These are phyloP conservation scores for Drechslerella coelobrocha DNA, from an alignment of 2,329 filamentous ascomycete species.

Conservation along the genomic window DNA sequence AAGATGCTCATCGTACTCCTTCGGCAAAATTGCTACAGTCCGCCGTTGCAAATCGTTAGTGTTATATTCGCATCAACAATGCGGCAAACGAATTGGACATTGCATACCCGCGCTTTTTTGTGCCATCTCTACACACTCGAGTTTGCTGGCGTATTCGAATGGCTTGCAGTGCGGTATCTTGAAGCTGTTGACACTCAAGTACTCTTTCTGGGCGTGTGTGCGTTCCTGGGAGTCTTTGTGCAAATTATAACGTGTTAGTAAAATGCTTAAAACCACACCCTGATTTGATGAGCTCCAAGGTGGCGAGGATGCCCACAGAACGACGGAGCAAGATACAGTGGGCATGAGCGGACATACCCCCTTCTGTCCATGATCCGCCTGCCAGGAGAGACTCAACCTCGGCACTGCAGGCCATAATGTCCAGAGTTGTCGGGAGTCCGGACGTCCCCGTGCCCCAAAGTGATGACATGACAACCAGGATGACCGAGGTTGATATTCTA, in stretches of 20 bases:
- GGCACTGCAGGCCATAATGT: conserved; percentile 23
- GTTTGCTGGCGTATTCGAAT: conserved; percentile 16
- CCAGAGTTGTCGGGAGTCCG: conserved; percentile 6
- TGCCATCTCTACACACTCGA: conserved; percentile 12
- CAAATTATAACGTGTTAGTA: no score
- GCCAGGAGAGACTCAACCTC: conserved; percentile 25
- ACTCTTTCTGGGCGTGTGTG: conserved; percentile 14
- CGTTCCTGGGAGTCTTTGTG: conserved; percentile 12
- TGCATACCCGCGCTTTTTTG: conserved; percentile 14
- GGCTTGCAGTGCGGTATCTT: conserved; percentile 15
- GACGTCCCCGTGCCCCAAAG: conserved; percentile 9
- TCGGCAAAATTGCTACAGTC: conserved; percentile 9
- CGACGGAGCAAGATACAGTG: no score
- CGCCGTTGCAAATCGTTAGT: background rate
- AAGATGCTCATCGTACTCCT: conserved; percentile 29
- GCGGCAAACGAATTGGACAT: background rate
- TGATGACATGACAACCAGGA: conserved; percentile 6
- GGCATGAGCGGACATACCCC: no score
- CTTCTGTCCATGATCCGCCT: conserved; percentile 15
- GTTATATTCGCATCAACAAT: background rate
- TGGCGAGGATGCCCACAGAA: no score
- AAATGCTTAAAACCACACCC: conserved; percentile 1
- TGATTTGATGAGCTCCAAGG: no score
- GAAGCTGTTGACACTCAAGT: conserved; percentile 25
- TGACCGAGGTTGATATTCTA: conserved; percentile 13